phyloP scores from a whole-genome alignment of 1,139 yeast genomes.

The Taiozyma sp. region DNA sequence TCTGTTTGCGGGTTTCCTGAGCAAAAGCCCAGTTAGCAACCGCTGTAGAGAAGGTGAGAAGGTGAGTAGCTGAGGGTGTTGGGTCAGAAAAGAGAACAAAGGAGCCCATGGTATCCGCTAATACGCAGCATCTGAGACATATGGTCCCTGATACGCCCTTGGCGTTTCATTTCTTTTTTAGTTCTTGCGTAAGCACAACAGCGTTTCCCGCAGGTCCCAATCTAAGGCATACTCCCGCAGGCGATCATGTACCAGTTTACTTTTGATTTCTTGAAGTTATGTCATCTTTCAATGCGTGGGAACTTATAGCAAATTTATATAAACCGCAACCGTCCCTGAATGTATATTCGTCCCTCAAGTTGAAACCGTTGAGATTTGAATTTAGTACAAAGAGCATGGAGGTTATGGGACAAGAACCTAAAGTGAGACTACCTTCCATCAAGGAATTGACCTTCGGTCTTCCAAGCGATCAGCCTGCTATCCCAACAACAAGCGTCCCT shows the following conservation, averaged over 20 bases:
- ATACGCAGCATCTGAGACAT: not conserved
- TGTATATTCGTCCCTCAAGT: not conserved
- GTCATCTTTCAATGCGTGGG: not conserved
- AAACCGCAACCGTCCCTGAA: not conserved
- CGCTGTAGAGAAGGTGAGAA: not conserved
- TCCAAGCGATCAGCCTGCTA: not conserved
- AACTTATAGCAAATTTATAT: not conserved
- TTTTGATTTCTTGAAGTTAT: not conserved
- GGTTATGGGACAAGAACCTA: not conserved
- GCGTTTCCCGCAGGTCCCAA: not conserved
- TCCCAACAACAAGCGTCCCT: not conserved
- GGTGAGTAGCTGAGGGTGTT: not conserved
- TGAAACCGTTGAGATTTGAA: not conserved
- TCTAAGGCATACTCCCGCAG: not conserved
- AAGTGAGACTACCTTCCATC: conserved; percentile 6
- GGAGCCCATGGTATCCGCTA: not conserved
- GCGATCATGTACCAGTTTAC: not conserved
- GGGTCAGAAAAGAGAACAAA: not conserved
- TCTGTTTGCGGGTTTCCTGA: not conserved
- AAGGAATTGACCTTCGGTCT: conserved; percentile 6
- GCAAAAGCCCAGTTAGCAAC: not conserved
- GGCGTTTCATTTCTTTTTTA: not conserved
- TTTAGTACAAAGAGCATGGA: not conserved
- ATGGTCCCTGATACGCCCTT: not conserved
- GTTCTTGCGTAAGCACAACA: not conserved